Evolutionary conservation across 768 basidiomycete genomes (phyloP).

Genomic region (Phylloporus sp.): DNA sequence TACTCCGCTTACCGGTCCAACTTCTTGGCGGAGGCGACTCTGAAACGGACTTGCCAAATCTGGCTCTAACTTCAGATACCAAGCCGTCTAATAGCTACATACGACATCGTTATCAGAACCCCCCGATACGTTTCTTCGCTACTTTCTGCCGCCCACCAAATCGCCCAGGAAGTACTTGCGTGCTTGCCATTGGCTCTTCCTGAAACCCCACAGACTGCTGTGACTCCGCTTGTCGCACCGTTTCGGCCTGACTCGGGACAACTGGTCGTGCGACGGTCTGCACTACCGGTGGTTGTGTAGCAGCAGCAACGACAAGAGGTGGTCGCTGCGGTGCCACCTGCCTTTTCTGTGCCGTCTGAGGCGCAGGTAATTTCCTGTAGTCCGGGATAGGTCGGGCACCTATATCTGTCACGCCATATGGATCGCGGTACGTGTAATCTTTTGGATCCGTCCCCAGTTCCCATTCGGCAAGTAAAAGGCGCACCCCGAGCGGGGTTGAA

Average conservation of each 20-base stretch:
- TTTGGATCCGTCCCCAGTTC: constrained; percentile 49
- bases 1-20: constrained; percentile 18
- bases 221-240: constrained; percentile 7
- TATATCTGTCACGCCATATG: constrained; percentile 41
- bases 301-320: constrained; percentile 37
- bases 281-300: constrained; percentile 20
- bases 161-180: constrained; percentile 68
- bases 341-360: constrained; percentile 18
- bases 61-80: background rate
- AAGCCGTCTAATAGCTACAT: background rate
- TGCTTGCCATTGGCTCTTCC: constrained; percentile 54
- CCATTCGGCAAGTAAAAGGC: constrained; percentile 69
- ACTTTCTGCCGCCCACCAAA: constrained; percentile 66
- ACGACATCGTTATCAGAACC: constrained; percentile 50
- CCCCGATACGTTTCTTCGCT: constrained; percentile 66
- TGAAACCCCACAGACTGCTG: constrained; percentile 21
- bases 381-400: constrained; percentile 13
- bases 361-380: constrained; percentile 9
- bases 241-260: constrained; percentile 6
- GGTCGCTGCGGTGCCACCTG: constrained; percentile 29
- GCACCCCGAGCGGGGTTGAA: constrained; percentile 48
- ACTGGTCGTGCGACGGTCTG: constrained; percentile 3
- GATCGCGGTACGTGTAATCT: constrained; percentile 51
- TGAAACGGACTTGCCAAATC: constrained; percentile 25
- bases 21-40: background rate